Percentiles rank a stretch among this genome's conserved stretches.
These are phyloP conservation scores for Fusarium odoratissimum DNA, from an alignment of 2,329 filamentous ascomycete species.

Conservation along the genomic window DNA sequence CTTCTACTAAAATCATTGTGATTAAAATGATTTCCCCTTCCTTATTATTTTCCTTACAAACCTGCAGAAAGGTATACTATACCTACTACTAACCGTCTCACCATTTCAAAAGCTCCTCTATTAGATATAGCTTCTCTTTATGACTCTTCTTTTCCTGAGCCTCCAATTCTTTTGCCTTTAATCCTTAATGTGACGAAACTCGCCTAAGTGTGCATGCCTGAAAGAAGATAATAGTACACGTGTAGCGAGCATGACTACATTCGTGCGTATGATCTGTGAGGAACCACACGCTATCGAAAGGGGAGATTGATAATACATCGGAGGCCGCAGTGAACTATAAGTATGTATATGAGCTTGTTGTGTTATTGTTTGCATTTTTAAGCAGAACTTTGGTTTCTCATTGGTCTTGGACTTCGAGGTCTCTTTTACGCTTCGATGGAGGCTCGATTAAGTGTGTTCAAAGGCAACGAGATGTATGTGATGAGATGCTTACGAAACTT, in stretches of 20 bases:
- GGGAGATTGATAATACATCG: no score
- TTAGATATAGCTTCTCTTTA: not conserved
- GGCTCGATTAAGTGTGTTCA: not conserved
- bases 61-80: not conserved
- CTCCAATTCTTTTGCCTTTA: not conserved
- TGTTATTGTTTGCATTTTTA: not conserved
- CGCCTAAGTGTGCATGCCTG: not conserved
- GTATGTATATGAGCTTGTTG: not conserved
- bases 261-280: not conserved
- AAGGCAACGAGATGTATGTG: no score
- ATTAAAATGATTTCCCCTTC: not conserved
- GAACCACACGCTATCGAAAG: no score
- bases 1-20: not conserved
- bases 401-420: not conserved
- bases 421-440: not conserved
- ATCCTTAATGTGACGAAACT: not conserved
- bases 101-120: not conserved
- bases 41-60: not conserved
- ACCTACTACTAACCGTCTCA: not conserved
- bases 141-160: not conserved
- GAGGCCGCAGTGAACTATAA: not conserved
- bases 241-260: not conserved
- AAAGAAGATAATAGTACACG: not conserved
- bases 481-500: not conserved
- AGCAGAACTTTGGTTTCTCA: not conserved